phyloP scores from a whole-genome alignment of 495 filamentous ascomycete species.

The Oidiodendron maius region DNA sequence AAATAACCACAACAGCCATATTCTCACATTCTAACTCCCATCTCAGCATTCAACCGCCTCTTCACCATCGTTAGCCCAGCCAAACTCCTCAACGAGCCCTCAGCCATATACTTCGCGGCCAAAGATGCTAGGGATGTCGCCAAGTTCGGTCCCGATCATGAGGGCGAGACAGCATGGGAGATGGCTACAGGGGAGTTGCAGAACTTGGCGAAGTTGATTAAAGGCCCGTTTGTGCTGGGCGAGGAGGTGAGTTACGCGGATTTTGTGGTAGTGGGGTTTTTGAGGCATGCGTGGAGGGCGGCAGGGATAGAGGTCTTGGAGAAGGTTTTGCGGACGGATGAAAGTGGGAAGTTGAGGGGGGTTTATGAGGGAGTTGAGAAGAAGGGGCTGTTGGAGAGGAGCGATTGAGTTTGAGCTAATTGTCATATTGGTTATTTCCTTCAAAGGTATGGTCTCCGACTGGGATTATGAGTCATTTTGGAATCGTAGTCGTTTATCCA shows the following conservation, averaged over 20 bases:
- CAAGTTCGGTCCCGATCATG: neutral
- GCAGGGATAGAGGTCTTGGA: too few relatives aligned
- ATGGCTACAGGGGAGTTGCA: neutral
- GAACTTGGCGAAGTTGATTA: neutral
- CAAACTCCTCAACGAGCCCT: neutral
- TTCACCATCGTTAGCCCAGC: neutral
- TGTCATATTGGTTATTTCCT: too few relatives aligned
- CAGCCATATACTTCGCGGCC: neutral
- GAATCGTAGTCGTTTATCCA: too few relatives aligned
- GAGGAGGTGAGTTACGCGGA: conserved; percentile 31
- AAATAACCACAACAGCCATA: too few relatives aligned
- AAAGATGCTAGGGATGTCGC: neutral
- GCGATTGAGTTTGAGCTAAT: too few relatives aligned
- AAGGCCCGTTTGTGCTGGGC: conserved; percentile 3
- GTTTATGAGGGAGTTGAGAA: too few relatives aligned
- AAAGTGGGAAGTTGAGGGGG: too few relatives aligned
- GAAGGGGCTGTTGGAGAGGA: too few relatives aligned
- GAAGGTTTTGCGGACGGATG: too few relatives aligned
- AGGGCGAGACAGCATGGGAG: conserved; percentile 2
- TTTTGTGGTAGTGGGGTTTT: conserved; percentile 33
- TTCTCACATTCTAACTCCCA: neutral
- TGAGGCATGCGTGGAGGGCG: too few relatives aligned
- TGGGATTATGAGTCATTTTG: too few relatives aligned
- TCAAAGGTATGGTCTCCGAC: too few relatives aligned
- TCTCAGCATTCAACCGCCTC: neutral